Percentiles rank a stretch among this genome's conserved stretches.
phyloP scores from a whole-genome alignment of 345 rosid species.

The Trapa incisa region DNA sequence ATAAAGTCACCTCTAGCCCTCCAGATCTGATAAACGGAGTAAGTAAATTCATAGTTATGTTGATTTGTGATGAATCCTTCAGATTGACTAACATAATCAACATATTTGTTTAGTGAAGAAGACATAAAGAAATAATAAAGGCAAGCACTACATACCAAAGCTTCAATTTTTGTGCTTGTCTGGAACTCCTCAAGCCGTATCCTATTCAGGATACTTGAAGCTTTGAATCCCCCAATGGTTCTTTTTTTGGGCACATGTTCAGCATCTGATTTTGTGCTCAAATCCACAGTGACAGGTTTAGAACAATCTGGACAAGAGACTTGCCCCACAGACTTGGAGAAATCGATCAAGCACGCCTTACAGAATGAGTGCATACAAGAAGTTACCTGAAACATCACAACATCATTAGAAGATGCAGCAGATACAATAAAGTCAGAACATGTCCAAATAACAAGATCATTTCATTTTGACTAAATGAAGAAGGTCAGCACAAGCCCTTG shows the following conservation, averaged over 20 bases:
- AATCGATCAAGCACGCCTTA: constrained; percentile 73
- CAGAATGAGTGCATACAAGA: constrained; percentile 77
- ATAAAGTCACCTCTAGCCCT: too few relatives aligned
- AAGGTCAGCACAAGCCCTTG: neutral
- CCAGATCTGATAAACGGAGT: too few relatives aligned
- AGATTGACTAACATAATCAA: neutral
- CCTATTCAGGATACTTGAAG: constrained; percentile 82
- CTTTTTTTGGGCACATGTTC: constrained; percentile 44
- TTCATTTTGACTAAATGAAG: neutral
- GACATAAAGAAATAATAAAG: neutral
- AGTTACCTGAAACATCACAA: constrained; percentile 45
- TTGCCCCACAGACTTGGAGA: constrained; percentile 48
- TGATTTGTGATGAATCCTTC: neutral
- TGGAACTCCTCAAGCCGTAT: constrained; percentile 68
- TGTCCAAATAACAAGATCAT: neutral
- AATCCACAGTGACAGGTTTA: constrained; percentile 59
- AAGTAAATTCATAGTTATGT: neutral
- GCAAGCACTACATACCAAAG: constrained; percentile 51
- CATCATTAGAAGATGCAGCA: neutral
- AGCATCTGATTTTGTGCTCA: constrained; percentile 34
- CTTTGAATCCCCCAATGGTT: constrained; percentile 57
- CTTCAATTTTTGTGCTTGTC: constrained; percentile 97
- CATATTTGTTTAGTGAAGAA: too few relatives aligned
- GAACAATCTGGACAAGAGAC: constrained; percentile 80
- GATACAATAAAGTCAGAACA: neutral